Evolutionary conservation across 1,284 basidiomycete genomes (phyloP).

Genomic region (Hortiboletus rubellus): DNA sequence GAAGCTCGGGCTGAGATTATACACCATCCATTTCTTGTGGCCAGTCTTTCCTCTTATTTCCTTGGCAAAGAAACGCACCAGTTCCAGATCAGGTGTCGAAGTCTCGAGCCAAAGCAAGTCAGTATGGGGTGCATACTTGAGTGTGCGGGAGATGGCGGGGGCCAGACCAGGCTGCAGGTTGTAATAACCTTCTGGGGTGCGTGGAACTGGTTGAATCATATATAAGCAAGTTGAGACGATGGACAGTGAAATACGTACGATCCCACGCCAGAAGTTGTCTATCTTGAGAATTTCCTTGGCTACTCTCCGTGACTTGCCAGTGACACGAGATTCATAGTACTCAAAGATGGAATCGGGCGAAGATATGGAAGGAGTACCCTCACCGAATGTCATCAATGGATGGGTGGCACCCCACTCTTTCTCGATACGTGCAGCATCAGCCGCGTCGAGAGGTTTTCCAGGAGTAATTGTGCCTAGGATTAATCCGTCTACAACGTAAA

Average conservation of each 20-base stretch:
- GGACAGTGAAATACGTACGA: slow-evolving; percentile 45
- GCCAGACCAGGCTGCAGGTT: slow-evolving; percentile 85
- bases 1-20: slow-evolving; percentile 92
- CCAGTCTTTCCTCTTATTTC: slow-evolving; percentile 64
- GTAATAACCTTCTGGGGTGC: slow-evolving; percentile 92
- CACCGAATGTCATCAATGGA: slow-evolving; percentile 78
- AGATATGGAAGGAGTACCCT: slow-evolving; percentile 54
- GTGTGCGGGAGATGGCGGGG: slow-evolving; percentile 80
- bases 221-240: slow-evolving; percentile 1
- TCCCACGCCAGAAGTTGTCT: slow-evolving; percentile 87
- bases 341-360: slow-evolving; percentile 59
- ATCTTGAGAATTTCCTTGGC: slow-evolving; percentile 69
- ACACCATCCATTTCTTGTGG: slow-evolving; percentile 76
- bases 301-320: slow-evolving; percentile 69
- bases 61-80: slow-evolving; percentile 79
- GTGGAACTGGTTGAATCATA: slow-evolving; percentile 54
- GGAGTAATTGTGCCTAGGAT: slow-evolving; percentile 70
- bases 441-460: slow-evolving; percentile 63
- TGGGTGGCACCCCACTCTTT: slow-evolving; percentile 75
- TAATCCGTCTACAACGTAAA: slow-evolving; percentile 47
- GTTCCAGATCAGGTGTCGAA: slow-evolving; percentile 77
- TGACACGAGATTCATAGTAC: slow-evolving; percentile 58
- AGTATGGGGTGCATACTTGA: slow-evolving; percentile 79
- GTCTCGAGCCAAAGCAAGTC: slow-evolving; percentile 93
- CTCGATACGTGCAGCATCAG: slow-evolving; percentile 77